Evolutionary conservation across 176 grass and related monocot genomes (phyloP).

Genomic region (Eleusine coracana): DNA sequence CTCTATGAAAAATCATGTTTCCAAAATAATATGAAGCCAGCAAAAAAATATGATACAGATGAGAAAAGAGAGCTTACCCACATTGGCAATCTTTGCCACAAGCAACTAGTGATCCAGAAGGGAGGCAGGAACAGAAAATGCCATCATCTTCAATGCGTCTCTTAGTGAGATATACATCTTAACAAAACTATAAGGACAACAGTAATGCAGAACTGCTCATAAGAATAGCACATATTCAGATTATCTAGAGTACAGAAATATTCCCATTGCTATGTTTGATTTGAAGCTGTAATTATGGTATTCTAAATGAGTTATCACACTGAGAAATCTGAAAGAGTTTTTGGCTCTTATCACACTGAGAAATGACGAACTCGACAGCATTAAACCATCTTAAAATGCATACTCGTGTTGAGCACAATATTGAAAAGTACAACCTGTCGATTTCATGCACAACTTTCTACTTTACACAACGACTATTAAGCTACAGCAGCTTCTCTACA

Average conservation of each 20-base stretch:
- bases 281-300: not conserved
- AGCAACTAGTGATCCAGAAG: constrained; percentile 53
- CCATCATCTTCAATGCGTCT: constrained; percentile 81
- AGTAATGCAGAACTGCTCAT: not conserved
- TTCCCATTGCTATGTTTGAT: not conserved
- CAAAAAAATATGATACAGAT: not conserved
- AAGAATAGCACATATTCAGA: constrained; percentile 7
- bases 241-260: not conserved
- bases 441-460: not conserved
- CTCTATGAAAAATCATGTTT: not conserved
- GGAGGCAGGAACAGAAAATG: constrained; percentile 77
- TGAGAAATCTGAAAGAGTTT: not conserved
- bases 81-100: constrained; percentile 88
- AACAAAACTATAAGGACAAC: constrained; percentile 46
- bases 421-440: constrained; percentile 2
- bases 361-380: not conserved
- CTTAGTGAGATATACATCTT: constrained; percentile 53
- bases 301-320: not conserved
- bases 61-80: constrained; percentile 47
- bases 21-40: not conserved
- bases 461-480: not conserved
- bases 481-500: constrained; percentile 11
- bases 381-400: constrained; percentile 29
- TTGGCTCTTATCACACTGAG: not conserved
- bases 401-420: constrained; percentile 6